Evolutionary conservation across 2,329 filamentous ascomycete genomes (phyloP), one percentile per base, ranked within the genome.

Genomic region (Fusarium dimerum): DNA sequence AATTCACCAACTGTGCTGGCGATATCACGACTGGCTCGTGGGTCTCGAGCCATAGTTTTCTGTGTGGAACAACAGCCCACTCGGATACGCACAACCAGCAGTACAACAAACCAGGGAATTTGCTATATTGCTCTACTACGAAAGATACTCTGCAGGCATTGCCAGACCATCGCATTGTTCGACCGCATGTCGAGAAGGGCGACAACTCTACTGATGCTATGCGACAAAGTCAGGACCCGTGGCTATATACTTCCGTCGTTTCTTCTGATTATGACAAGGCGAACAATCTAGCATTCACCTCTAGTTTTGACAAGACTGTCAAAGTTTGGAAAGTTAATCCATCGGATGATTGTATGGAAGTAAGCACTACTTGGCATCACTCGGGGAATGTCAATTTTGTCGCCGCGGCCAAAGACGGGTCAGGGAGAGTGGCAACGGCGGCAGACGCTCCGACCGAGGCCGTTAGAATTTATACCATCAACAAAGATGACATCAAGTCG

Each of bases 71-170:
- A 0, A 84, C 82, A 0, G 79, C 80, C 1, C 84, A 87, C 67
- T 86, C 82, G 1, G 84, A 87, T 59, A 70, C 74, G 0, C 80
- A 84, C 40, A 87, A 86, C 51, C 83, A 86, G 61, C 83, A 86
- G 55, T 87, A 87, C 62, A 87, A 87, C 59, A 85, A 82, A 58
- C 78, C 81, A 0, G 84, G 84, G 1, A 87, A 87, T 59, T 67
- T 87, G 10, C 69, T 83, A 1, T 67, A 87, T 1, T 84, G 81
- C 7, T 84, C 81, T 0, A 71, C 75, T 1, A 59, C 53, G 1
- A 60, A 65, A 1, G 74, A 77, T 1, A 76, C 71, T 0, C 64
- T 87, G 2, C 74, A 67, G 6, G 78, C 82, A 0, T 80, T 80
- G 60, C 70, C 81, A 0, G 77, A 86, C 40, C 84, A 87, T 59